Evolutionary conservation across 1,284 basidiomycete species (phyloP), one percentile per base, ranked within the genome.

Genomic region (Ceratorhiza oryzae-sativae): DNA sequence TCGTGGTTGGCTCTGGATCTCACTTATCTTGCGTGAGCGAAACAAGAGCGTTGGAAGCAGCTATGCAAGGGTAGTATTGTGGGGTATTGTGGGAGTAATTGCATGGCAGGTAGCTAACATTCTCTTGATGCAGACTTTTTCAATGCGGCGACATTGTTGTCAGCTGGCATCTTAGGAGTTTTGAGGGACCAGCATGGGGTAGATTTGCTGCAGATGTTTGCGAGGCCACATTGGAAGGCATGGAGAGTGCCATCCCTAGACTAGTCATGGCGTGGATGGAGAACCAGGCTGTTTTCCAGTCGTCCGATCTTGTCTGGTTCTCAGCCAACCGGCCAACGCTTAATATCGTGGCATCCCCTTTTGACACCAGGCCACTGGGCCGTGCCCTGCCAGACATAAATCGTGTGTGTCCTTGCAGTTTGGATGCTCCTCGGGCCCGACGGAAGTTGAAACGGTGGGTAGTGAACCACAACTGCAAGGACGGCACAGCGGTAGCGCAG

Each of bases 231-330:
- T 56, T 20, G 8, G 18, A 5, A 23, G 13, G 30, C 18, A 32
- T 6, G 1, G 13, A 56, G 8, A 8, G 6, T 4, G 6, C 9
- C 3, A n/a, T n/a, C 32, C 2, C 30, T 18, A 20, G 25, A 12
- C 13, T 30, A 5, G 46, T 63, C 30, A 48, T 15, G 10, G 15
- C 61, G 3, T 63, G 42, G 45, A 46, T 63, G 61, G 4, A 20
- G 5, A n/a, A 49, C 30, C 8, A 32, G n/a, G 23, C 1, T 4
- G n/a, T 63, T 5, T 30, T 63, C 12, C 9, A 3, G 13, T 46
- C n/a, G n/a, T 46, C 61, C 2, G 42, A 63, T 32, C n/a, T 63
- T 20, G 45, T 63, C 25, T 36, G 42, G 32, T 49, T 63, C 23
- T 36, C 61, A 10, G 5, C 13, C 25, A 5, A 13, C 8, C 12